Evolutionary conservation across 768 basidiomycete genomes (phyloP).

Genomic region (Galerina sulciceps): DNA sequence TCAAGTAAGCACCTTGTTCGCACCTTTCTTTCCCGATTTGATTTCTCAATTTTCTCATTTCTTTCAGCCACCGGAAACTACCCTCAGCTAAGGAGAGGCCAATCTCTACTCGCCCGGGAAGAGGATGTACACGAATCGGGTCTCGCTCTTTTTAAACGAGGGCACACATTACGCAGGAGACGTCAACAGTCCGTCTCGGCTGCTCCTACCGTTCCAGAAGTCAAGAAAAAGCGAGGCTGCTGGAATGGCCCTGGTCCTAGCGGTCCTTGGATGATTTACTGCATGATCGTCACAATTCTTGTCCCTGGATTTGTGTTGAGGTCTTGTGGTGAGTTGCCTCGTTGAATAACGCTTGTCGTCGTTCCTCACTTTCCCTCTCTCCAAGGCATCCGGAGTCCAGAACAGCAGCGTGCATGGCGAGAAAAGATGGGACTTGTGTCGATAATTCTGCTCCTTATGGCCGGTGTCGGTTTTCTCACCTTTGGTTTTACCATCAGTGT

Average conservation of each 20-base stretch:
- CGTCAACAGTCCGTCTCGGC: conserved; percentile 47
- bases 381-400: conserved; percentile 84
- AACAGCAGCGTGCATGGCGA: conserved; percentile 95
- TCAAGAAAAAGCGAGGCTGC: conserved; percentile 52
- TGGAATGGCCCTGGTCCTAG: conserved; percentile 88
- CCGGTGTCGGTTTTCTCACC: conserved; percentile 94
- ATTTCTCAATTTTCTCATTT: conserved; percentile 12
- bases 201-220: conserved; percentile 36
- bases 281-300: conserved; percentile 80
- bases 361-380: conserved; percentile 3
- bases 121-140: conserved; percentile 92
- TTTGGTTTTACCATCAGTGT: conserved; percentile 97
- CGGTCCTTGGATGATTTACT: conserved; percentile 95
- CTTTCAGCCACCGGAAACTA: conserved; percentile 76
- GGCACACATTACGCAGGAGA: conserved; percentile 78
- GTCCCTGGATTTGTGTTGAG: conserved; percentile 80
- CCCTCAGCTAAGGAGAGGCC: conserved; percentile 83
- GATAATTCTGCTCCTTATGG: conserved; percentile 85
- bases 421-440: conserved; percentile 95
- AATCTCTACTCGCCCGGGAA: conserved; percentile 88
- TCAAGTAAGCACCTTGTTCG: conserved; percentile 65
- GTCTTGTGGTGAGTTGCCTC: conserved; percentile 70
- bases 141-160: conserved; percentile 88
- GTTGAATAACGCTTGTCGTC: background rate
- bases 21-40: conserved; percentile 14